Evolutionary conservation across 331 rosid species (phyloP).

Genomic region (Telfairia occidentalis): DNA sequence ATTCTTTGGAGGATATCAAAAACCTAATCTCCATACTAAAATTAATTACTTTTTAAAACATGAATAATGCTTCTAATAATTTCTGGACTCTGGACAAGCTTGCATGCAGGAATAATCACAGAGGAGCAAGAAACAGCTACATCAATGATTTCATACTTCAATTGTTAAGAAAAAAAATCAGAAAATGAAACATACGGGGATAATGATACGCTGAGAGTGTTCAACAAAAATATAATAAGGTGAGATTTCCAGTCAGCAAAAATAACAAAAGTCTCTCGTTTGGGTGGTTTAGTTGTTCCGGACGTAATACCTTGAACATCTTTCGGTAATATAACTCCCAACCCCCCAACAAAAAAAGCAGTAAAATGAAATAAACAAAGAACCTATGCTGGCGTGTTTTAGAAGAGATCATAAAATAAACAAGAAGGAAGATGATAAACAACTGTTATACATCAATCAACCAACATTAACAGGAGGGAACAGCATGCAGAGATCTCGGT

Average conservation of each 20-base stretch:
- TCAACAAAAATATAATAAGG: background rate
- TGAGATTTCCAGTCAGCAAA: background rate
- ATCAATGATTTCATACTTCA: background rate
- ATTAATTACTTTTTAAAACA: background rate
- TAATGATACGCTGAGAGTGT: background rate
- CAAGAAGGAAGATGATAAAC: background rate
- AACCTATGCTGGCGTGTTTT: background rate
- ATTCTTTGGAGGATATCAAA: background rate
- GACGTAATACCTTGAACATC: background rate
- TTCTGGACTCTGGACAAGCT: background rate
- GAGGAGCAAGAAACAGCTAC: background rate
- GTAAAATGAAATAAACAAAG: background rate
- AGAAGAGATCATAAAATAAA: background rate
- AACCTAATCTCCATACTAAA: background rate
- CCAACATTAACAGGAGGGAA: background rate
- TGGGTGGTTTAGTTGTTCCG: background rate
- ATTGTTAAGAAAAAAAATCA: background rate
- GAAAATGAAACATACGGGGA: background rate
- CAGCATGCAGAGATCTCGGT: background rate
- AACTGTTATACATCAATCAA: background rate
- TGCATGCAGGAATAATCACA: background rate
- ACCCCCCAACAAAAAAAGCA: too few species aligned
- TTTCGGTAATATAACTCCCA: background rate
- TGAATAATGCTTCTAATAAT: background rate
- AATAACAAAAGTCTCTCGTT: background rate